A percentile compares a stretch with the other conserved stretches of the same genome.
Conservation (phyloP, 192 early-diverging fungal species). For the Anaeromyces robustus region DNA sequence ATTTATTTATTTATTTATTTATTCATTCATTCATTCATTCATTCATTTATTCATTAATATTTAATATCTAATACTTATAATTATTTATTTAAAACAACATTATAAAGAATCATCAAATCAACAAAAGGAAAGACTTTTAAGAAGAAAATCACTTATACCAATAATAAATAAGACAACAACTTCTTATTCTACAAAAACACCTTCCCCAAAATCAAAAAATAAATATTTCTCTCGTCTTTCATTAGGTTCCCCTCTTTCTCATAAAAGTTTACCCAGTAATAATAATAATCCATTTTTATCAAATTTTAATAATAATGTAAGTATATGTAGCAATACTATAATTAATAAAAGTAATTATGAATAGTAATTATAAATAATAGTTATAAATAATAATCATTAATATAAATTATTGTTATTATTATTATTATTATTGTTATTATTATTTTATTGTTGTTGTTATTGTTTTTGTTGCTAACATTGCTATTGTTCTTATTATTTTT, state of each 20-base stretch:
- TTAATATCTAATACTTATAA: too few relatives aligned
- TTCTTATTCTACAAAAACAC: not conserved
- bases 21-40: not conserved
- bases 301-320: not conserved
- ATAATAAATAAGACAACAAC: not conserved
- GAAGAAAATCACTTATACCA: not conserved
- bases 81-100: too few relatives aligned
- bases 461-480: too few relatives aligned
- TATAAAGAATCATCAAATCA: not conserved
- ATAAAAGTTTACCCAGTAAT: not conserved
- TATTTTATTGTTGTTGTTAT: too few relatives aligned
- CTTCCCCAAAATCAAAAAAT: not conserved
- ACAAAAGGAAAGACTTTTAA: not conserved
- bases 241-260: not conserved
- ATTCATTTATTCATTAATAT: too few relatives aligned
- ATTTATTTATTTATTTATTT: not conserved
- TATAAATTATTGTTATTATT: too few relatives aligned
- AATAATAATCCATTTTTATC: not conserved
- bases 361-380: too few relatives aligned
- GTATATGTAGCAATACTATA: too few relatives aligned
- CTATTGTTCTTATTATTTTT: too few relatives aligned
- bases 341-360: too few relatives aligned
- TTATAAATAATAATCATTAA: too few relatives aligned
- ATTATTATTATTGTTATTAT: too few relatives aligned
- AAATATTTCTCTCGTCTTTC: not conserved